Evolutionary conservation across 768 basidiomycete genomes (phyloP), one percentile per base, ranked within the genome.

Genomic region (Tulasnella sp.): DNA sequence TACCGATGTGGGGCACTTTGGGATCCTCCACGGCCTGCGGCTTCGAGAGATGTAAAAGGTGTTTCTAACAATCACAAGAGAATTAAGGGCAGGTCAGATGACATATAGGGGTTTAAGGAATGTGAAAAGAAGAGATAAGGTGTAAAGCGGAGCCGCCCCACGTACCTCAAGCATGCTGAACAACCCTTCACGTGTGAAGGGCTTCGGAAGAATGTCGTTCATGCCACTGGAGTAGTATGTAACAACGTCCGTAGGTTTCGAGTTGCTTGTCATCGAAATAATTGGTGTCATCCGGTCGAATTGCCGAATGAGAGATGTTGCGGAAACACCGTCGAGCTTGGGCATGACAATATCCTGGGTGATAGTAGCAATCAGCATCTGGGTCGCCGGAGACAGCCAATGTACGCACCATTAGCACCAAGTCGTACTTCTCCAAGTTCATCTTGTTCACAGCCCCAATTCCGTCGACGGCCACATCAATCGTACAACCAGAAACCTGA

Each of bases 261-360:
- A 89, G 68, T 92, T 94, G 65, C 82, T 84, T 51, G 93, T 98
- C 94, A 98, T 98, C 21, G 91, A 94, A 62, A 98, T 96, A 67
- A 98, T 97, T 4, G 94, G 94, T 39, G 93, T 96, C 73, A 83
- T 84, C 58, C 82, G 81, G 71, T 97, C 92, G 67, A 97, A 98
- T 71, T 92, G 88, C 15, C 94, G 77, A 63, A 98, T 96, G 64
- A 97, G 69, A 57, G 83, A 89, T 35, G 94, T 97, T 8, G 94
- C 94, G 2, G 84, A 83, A 25, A 92, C 81, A 27, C 91, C 90
- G 61, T 91, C 83, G 63, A 88, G 72, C 67, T 86, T 84, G 2
- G 86, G 83, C 66, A 97, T 94, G 59, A 96, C 88, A 60, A 98
- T 96, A 64, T 97, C 94, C 89, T 91, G 57, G 8, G n/a, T 14